Evolutionary conservation across 2,329 filamentous ascomycete species (phyloP), one percentile per base, ranked within the genome.

Genomic region (Gliomastix tumulicola): DNA sequence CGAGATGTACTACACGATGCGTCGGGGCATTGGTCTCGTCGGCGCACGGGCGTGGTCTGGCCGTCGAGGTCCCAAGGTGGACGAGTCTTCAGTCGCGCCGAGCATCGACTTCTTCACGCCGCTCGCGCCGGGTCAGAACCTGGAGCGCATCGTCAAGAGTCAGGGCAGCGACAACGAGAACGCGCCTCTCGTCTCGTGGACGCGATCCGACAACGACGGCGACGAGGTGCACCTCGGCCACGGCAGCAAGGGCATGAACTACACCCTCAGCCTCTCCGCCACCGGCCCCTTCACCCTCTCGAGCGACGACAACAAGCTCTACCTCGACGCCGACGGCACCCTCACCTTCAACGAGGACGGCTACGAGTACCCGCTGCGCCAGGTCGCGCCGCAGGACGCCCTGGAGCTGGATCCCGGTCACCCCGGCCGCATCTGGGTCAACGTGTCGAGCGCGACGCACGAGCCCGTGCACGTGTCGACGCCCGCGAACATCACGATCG

Each of bases 341-440:
- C 50, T 74, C 4, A 44, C 55, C 2, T 74, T 72, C 48, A 45
- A 55, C 6, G 47, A 62, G 4, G 66, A 69, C 33, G 62, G 62
- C 6, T 67, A 54, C 41, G 44, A 52, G 9, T 75, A 76, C 43
- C 70, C 69, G 0, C 61, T 75, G 6, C 68, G 68, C 2, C 61
- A 60, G 1, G 62, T 71, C 1, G 51, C 55, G 0, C 53, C 61
- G 23, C 22, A 40, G 3, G 66, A 67, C 38, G 69, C 63, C 10
- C 63, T 65, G 31, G 67, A 71, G 16, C 65, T 65, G 31, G 69
- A 74, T 19, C 47, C 58, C 0, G 63, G 57, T 0, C 62, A 67
- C 19, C 68, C 65, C 0, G 71, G 71, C 1, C 60, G 71, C 3
- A 74, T 75, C 33, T 76, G 69, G 70, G 53, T 54, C 2, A 75